Evolutionary conservation across 2,329 filamentous ascomycete species (phyloP).

Genomic region (Tolypocladium amazonense): DNA sequence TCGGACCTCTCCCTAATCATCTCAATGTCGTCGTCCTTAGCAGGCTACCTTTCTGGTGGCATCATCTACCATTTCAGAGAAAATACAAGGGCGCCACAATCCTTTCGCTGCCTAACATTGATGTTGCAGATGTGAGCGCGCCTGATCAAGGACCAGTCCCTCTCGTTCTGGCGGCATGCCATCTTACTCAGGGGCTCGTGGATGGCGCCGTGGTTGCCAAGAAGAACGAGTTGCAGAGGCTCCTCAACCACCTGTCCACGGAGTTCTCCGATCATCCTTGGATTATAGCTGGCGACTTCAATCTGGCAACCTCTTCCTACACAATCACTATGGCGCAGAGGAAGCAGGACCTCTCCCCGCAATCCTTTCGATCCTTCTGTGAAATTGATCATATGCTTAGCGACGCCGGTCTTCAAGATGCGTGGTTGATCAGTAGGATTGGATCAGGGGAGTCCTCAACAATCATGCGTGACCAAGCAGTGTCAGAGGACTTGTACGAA

Average conservation of each 20-base stretch:
- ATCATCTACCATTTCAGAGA: slow-evolving; percentile 38
- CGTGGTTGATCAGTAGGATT: slow-evolving; percentile 36
- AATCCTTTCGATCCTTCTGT: slow-evolving; percentile 31
- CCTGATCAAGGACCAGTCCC: slow-evolving; percentile 17
- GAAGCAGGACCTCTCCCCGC: slow-evolving; percentile 39
- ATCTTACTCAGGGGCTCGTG: slow-evolving; percentile 51
- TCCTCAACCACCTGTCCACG: slow-evolving; percentile 34
- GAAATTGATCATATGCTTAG: slow-evolving; percentile 35
- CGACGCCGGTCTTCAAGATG: slow-evolving; percentile 37
- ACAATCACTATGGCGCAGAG: slow-evolving; percentile 43
- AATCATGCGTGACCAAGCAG: slow-evolving; percentile 12
- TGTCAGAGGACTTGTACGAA: slow-evolving; percentile 28
- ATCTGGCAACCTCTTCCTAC: slow-evolving; percentile 47
- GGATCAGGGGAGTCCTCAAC: slow-evolving; percentile 29
- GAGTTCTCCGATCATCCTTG: slow-evolving; percentile 34
- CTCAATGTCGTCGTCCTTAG: slow-evolving; percentile 53
- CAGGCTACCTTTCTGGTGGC: slow-evolving; percentile 43
- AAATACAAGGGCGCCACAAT: slow-evolving; percentile 49
- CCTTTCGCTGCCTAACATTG: slow-evolving; percentile 24
- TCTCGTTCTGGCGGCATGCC: slow-evolving; percentile 44
- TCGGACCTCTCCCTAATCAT: slow-evolving; percentile 46
- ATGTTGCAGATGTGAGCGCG: background rate
- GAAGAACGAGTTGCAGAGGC: slow-evolving; percentile 39
- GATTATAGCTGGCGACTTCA: slow-evolving; percentile 55
- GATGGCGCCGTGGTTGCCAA: slow-evolving; percentile 48